Conservation (phyloP, 2,329 filamentous ascomycete genomes). For the Rutstroemia sp. region DNA sequence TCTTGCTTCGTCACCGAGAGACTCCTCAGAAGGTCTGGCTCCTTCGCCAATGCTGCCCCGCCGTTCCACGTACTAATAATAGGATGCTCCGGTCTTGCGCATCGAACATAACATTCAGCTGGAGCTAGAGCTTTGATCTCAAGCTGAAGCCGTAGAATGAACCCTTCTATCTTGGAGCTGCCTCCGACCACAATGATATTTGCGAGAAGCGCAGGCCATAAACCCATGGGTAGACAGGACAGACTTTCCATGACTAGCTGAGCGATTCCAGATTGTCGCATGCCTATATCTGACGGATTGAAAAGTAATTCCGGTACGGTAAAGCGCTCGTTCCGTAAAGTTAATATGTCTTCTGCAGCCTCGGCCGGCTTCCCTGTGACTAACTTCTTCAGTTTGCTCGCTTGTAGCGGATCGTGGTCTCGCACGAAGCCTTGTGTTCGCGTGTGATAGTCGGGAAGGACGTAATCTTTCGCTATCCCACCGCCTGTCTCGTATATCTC, state of each 20-base stretch:
- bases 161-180: slow-evolving; percentile 71
- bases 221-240: slow-evolving; percentile 64
- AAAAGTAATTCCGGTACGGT: slow-evolving; percentile 85
- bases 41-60: slow-evolving; percentile 67
- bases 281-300: slow-evolving; percentile 74
- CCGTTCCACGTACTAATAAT: slow-evolving; percentile 80
- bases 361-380: slow-evolving; percentile 35
- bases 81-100: slow-evolving; percentile 63
- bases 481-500: slow-evolving; percentile 38
- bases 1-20: slow-evolving; percentile 78
- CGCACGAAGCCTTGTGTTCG: slow-evolving; percentile 59
- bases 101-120: slow-evolving; percentile 69
- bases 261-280: slow-evolving; percentile 74
- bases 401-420: slow-evolving; percentile 66
- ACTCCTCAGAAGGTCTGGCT: slow-evolving; percentile 54
- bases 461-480: slow-evolving; percentile 78
- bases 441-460: slow-evolving; percentile 72
- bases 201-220: slow-evolving; percentile 76
- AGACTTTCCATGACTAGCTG: slow-evolving; percentile 79
- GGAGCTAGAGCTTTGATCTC: slow-evolving; percentile 67
- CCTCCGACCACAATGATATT: slow-evolving; percentile 89
- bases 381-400: slow-evolving; percentile 41
- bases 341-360: slow-evolving; percentile 68
- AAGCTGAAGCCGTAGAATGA: slow-evolving; percentile 69
- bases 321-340: slow-evolving; percentile 88